These are phyloP conservation scores for Thalassiosira oceanica DNA, from an alignment of 352 stramenopile species.

Conservation along the genomic window DNA sequence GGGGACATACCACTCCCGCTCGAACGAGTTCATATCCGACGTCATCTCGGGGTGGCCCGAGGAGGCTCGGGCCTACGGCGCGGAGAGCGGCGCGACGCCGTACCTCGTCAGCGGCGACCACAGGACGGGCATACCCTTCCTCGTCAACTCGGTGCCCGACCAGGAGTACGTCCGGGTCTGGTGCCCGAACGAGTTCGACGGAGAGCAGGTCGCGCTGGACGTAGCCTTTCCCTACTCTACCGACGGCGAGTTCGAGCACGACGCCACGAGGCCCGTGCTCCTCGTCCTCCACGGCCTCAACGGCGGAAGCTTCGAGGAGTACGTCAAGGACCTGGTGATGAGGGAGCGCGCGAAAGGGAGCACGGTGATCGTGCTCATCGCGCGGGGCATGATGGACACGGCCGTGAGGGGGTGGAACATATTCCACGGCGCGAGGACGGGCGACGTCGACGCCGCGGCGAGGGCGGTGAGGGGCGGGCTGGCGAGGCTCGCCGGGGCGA, in stretches of 20 bases:
- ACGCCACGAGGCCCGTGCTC: slow-evolving; percentile 65
- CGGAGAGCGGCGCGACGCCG: slow-evolving; percentile 52
- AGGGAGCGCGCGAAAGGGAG: slow-evolving; percentile 45
- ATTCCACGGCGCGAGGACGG: slow-evolving; percentile 78
- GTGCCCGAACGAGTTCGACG: slow-evolving; percentile 42
- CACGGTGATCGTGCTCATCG: slow-evolving; percentile 69
- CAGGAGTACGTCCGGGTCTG: slow-evolving; percentile 56
- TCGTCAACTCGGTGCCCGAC: slow-evolving; percentile 49
- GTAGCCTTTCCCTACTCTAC: slow-evolving; percentile 52
- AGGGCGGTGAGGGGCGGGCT: slow-evolving; percentile 47
- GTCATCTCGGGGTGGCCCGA: slow-evolving; percentile 56
- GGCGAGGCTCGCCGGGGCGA: neutral
- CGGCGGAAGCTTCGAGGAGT: slow-evolving; percentile 75
- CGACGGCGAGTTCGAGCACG: slow-evolving; percentile 60
- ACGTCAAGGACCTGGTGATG: slow-evolving; percentile 78
- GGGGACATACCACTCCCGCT: slow-evolving; percentile 60
- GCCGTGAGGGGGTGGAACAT: slow-evolving; percentile 53
- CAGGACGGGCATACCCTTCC: slow-evolving; percentile 72
- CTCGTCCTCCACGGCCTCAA: slow-evolving; percentile 84
- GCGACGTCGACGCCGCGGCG: slow-evolving; percentile 70
- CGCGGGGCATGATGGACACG: slow-evolving; percentile 23
- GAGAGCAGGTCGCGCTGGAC: slow-evolving; percentile 79
- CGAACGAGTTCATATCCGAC: slow-evolving; percentile 48
- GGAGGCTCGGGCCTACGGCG: slow-evolving; percentile 48
- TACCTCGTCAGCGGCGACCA: slow-evolving; percentile 75